Evolutionary conservation across 768 basidiomycete genomes (phyloP), one percentile per base, ranked within the genome.

Genomic region (Phylloporus rhodoxanthus): DNA sequence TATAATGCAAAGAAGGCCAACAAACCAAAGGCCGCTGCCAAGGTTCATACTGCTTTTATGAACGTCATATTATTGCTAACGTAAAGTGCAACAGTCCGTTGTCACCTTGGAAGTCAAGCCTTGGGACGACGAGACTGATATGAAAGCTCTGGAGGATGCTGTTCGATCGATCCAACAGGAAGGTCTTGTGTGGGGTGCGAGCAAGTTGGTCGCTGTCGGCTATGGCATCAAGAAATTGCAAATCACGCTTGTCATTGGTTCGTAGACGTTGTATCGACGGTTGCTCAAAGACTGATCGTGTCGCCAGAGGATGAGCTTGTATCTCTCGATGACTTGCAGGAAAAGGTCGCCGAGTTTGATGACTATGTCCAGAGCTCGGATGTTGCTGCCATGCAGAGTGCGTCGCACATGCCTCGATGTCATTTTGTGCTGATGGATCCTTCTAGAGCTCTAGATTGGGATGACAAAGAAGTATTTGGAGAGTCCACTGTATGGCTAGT

Each of bases 91-190:
- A 51, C 69, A 97, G 92, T 98, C 96, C 58, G 84, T 99, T 54
- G 96, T 99, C 44, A 99, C 95, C 41, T 74, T 98, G 59, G 95
- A 98, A 59, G 93, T 99, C 55, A 99, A 99, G 74, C 94, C 95
- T 34, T 96, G 93, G 95, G 95, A 98, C 68, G 95, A 98, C 66
- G 93, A 96, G 75, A 99, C 96, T 44, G 91, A 97, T 71, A 94
- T 99, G 94, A 78, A 65, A 38, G 87, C 75, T 44, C 76, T 98
- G 59, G 95, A 98, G 71, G 69, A 75, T 14, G 63, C 78, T 36
- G 95, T 98, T 47, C 84, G 96, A 52, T 83, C 90, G 19, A 83
- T 98, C 61, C 80, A 89, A 69, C 73, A 81, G 74, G 85, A 87
- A 34, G 96, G 96, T 64, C 86, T 99, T 50, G 79, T 97, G 43